A percentile compares a stretch with the other conserved stretches of the same genome.
These are phyloP conservation scores for Solanum gracilifrons DNA, from an alignment of 257 asterid genomes.

Conservation along the genomic window DNA sequence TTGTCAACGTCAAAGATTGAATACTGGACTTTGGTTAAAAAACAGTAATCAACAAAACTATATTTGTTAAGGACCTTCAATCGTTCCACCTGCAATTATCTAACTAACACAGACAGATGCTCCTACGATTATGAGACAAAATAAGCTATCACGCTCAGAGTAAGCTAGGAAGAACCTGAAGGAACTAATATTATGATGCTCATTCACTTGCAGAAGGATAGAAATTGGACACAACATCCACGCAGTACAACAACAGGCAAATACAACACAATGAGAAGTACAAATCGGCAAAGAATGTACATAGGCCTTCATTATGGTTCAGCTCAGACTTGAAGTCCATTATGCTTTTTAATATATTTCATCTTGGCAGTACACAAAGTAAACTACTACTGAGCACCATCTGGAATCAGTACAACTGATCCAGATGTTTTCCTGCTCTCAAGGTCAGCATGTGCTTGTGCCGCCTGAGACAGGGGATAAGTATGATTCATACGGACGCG, in stretches of 20 bases:
- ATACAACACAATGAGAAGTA: not conserved
- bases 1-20: too few species aligned
- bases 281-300: not conserved
- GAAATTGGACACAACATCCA: not conserved
- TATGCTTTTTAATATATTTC: not conserved
- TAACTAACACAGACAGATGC: not conserved
- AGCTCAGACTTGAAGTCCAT: not conserved
- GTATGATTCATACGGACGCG: conserved; percentile 61
- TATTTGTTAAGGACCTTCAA: not conserved
- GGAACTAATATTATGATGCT: not conserved
- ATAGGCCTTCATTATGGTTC: not conserved
- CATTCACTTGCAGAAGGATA: not conserved
- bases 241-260: not conserved
- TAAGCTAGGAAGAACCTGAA: not conserved
- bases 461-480: conserved; percentile 64
- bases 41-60: not conserved
- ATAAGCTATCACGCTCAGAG: not conserved
- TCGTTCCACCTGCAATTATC: not conserved
- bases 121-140: not conserved
- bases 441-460: conserved; percentile 78
- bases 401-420: conserved; percentile 70
- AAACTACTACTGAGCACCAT: conserved; percentile 2
- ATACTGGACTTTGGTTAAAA: not conserved
- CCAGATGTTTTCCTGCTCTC: conserved; percentile 80
- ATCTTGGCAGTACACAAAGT: not conserved